phyloP scores from a whole-genome alignment of 2,329 filamentous ascomycete genomes.

The Domatiomyces catenatus region DNA sequence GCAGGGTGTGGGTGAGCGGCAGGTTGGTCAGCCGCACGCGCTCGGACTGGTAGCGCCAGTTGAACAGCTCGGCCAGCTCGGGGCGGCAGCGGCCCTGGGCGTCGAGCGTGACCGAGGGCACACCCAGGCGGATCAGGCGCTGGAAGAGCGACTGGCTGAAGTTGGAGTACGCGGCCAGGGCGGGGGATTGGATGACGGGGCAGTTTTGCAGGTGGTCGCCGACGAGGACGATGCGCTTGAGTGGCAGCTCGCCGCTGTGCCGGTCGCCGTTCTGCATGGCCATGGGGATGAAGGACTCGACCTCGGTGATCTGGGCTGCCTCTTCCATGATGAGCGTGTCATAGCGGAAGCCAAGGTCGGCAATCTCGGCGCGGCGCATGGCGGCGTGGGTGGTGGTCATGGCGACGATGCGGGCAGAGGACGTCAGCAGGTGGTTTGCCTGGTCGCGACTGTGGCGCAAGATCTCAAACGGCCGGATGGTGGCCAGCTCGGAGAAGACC shows the following conservation, averaged over 20 bases:
- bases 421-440: conserved; percentile 86
- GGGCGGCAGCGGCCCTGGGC: conserved; percentile 84
- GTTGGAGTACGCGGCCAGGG: conserved; percentile 88
- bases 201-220: conserved; percentile 96
- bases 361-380: conserved; percentile 82
- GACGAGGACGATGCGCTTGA: conserved; percentile 81
- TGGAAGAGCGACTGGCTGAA: conserved; percentile 92
- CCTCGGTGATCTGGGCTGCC: conserved; percentile 92
- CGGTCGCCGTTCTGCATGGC: conserved; percentile 62
- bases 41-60: conserved; percentile 62
- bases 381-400: conserved; percentile 98
- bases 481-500: conserved; percentile 81
- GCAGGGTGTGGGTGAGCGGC: conserved; percentile 50
- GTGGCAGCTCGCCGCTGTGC: conserved; percentile 52
- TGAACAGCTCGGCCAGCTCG: conserved; percentile 75
- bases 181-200: conserved; percentile 83
- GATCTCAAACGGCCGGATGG: conserved; percentile 91
- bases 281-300: conserved; percentile 89
- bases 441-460: conserved; percentile 77
- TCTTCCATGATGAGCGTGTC: conserved; percentile 98
- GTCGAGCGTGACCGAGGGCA: conserved; percentile 80
- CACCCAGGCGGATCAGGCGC: conserved; percentile 73
- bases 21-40: conserved; percentile 53
- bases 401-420: conserved; percentile 90
- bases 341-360: conserved; percentile 83